phyloP scores from a whole-genome alignment of 179 eudicot genomes.

The Silene vulgaris region DNA sequence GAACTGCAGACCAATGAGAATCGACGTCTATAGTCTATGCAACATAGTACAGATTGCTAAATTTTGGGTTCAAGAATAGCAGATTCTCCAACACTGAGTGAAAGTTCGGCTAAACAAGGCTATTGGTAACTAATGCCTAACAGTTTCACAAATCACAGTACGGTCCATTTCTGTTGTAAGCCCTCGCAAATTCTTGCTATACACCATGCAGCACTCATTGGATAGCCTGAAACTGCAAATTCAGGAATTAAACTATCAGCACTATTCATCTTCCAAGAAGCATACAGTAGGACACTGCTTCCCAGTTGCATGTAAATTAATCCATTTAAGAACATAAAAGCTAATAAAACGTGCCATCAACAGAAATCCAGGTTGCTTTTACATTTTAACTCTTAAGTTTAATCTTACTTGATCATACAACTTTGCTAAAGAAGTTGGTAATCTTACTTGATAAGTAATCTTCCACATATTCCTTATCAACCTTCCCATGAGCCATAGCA shows the following conservation, averaged over 20 bases:
- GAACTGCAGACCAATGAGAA: background rate
- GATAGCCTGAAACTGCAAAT: constrained; percentile 74
- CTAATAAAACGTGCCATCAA: too few species aligned
- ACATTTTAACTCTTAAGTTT: background rate
- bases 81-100: too few species aligned
- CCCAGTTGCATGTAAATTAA: background rate
- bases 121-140: background rate
- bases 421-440: background rate
- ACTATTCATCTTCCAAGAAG: background rate
- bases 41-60: constrained; percentile 11
- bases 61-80: background rate
- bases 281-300: background rate
- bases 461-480: constrained; percentile 59
- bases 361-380: background rate
- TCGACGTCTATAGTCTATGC: too few species aligned
- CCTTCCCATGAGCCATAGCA: constrained; percentile 98
- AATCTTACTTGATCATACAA: background rate
- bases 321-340: too few species aligned
- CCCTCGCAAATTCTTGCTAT: constrained; percentile 61
- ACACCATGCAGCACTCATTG: constrained; percentile 85
- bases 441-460: constrained; percentile 77
- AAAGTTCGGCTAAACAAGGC: constrained; percentile 1
- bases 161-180: constrained; percentile 61
- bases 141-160: constrained; percentile 42
- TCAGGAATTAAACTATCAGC: constrained; percentile 17